Evolutionary conservation across 352 stramenopile genomes (phyloP), one percentile per base, ranked within the genome.

Genomic region (Globisporangium apiculatum): DNA sequence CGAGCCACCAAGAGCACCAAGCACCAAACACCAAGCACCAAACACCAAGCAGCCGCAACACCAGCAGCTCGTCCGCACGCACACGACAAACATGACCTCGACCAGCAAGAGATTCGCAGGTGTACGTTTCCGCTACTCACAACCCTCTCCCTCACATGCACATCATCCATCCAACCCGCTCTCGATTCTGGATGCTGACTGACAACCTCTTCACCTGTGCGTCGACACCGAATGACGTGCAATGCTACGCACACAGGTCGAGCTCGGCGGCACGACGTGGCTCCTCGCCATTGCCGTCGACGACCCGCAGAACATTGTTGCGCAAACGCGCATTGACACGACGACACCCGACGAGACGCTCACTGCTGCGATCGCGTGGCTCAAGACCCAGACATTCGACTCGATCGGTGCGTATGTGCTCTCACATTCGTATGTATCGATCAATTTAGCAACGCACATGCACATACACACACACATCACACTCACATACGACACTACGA

Each of bases 201-300:
- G 24, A 31, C 24, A 31, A 31, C 24, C 24, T 31, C 24, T 31
- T 31, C 24, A 31, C 24, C 24, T 31, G 24, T 31, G 24, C 24
- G 24, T 31, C 3, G 24, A 31, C 24, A 31, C 24, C 24, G 24
- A 31, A 31, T 31, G 24, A 31, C 24, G 24, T 31, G 24, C 24
- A 31, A 31, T 31, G 24, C 40, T 43, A 4, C 40, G 11, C 40
- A 11, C 40, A 43, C 40, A 53, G 2, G 68, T 99, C 24, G 96
- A 99, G 83, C 86, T 96, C 49, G 96, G 96, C 50, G 96, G 96
- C 40, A 98, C 95, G 38, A 96, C 94, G 52, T 99, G 96, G 83
- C 72, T 97, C 37, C 77, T 96, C 36, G 93, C 93, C 24, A 90
- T 99, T 42, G 94, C 93, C 12, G 72, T 94, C 49, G 71, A 92